Percentiles rank a stretch among this genome's conserved stretches.
phyloP scores from a whole-genome alignment of 148 eudicot genomes.

The Dianthus caryophyllus region DNA sequence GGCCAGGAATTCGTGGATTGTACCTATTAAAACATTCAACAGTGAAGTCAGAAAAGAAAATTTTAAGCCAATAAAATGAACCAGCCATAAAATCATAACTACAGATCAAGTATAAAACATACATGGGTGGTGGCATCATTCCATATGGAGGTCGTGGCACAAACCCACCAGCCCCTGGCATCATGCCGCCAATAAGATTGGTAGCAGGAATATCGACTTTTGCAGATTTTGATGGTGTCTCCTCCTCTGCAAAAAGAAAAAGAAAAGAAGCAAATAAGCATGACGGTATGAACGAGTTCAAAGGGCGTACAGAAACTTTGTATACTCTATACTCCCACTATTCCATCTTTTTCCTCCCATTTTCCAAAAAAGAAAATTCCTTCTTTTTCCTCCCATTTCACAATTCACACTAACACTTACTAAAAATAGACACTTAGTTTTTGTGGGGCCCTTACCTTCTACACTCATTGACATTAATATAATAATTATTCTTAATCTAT shows the following conservation, averaged over 20 bases:
- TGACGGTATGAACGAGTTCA: conserved; percentile 1
- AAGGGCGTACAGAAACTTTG: background rate
- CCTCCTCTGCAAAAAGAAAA: conserved; percentile 60
- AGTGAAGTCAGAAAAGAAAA: conserved; percentile 9
- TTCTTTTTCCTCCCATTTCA: no score
- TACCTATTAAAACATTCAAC: conserved; percentile 46
- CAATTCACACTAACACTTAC: no score
- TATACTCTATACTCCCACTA: background rate
- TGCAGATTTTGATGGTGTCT: conserved; percentile 59
- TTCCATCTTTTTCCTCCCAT: no score
- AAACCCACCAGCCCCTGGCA: conserved; percentile 59
- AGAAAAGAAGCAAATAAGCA: conserved; percentile 10
- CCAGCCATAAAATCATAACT: background rate
- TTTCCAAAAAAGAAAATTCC: no score
- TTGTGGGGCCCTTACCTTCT: no score
- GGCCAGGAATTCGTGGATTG: conserved; percentile 52
- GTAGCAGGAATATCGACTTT: conserved; percentile 58
- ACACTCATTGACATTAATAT: no score
- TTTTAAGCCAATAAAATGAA: background rate
- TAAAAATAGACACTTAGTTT: no score
- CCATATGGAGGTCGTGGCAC: conserved; percentile 58
- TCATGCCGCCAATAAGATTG: conserved; percentile 43
- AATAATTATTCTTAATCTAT: no score
- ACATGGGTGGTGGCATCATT: conserved; percentile 63
- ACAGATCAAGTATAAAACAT: conserved; percentile 16